Evolutionary conservation across 768 basidiomycete genomes (phyloP).

Genomic region (Hypsizygus marmoreus): DNA sequence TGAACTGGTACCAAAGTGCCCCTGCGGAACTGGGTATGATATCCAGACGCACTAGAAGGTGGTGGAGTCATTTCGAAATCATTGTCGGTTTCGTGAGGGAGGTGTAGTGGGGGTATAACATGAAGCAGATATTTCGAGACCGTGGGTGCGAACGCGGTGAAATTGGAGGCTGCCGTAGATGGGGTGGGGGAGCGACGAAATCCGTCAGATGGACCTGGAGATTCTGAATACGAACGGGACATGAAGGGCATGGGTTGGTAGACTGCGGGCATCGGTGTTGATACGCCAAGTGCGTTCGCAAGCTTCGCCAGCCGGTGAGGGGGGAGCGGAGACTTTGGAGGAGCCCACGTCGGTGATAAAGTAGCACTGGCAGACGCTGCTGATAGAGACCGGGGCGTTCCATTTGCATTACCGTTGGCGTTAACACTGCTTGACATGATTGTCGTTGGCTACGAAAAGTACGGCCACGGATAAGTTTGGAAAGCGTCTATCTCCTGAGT

Average conservation of each 20-base stretch:
- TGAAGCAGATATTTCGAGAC: slow-evolving; percentile 78
- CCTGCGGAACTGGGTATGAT: slow-evolving; percentile 76
- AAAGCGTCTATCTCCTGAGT: too few relatives aligned
- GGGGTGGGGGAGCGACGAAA: slow-evolving; percentile 54
- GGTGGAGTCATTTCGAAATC: slow-evolving; percentile 52
- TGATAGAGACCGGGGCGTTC: slow-evolving; percentile 25
- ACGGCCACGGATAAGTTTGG: too few relatives aligned
- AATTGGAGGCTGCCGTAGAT: slow-evolving; percentile 45
- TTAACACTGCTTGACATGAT: slow-evolving; percentile 27
- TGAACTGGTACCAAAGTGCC: slow-evolving; percentile 88
- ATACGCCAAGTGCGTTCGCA: slow-evolving; percentile 83
- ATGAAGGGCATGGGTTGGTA: slow-evolving; percentile 31
- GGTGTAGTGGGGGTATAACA: slow-evolving; percentile 74
- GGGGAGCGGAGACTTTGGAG: slow-evolving; percentile 70
- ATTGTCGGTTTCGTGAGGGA: slow-evolving; percentile 64
- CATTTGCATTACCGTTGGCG: slow-evolving; percentile 21
- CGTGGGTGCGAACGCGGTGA: slow-evolving; percentile 36
- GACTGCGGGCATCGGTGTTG: slow-evolving; percentile 67
- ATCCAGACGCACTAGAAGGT: slow-evolving; percentile 66
- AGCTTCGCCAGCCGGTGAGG: slow-evolving; percentile 80
- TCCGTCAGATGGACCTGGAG: slow-evolving; percentile 33
- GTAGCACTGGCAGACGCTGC: slow-evolving; percentile 24
- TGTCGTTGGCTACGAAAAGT: too few relatives aligned
- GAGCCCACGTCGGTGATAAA: slow-evolving; percentile 52
- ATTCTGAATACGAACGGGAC: slow-evolving; percentile 36